A percentile compares a stretch with the other conserved stretches of the same genome.
These are phyloP conservation scores for Avena sativa DNA, from an alignment of 176 grass and related monocot species.

Conservation along the genomic window DNA sequence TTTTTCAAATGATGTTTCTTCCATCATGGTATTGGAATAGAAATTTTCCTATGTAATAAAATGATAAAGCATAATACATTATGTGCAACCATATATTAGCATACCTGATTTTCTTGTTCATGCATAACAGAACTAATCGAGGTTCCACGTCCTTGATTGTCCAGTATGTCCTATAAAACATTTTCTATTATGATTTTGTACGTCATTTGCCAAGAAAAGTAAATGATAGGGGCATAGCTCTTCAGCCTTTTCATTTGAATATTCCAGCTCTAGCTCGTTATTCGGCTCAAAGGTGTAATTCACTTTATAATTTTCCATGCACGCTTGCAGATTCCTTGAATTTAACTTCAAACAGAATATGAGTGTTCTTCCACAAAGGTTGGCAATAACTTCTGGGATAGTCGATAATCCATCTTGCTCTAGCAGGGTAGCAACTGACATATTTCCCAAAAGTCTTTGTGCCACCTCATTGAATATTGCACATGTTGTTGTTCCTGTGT, in stretches of 20 bases:
- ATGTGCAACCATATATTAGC: not conserved
- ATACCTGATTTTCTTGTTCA: not conserved
- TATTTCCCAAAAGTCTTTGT: not conserved
- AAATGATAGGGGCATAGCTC: not conserved
- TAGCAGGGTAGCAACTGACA: not conserved
- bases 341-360: not conserved
- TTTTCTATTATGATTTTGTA: not conserved
- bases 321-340: not conserved
- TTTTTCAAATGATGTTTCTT: not conserved
- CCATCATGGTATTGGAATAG: not conserved
- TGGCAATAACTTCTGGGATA: not conserved
- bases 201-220: not conserved
- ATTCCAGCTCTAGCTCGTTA: not conserved
- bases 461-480: not conserved
- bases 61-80: not conserved
- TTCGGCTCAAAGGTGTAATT: not conserved
- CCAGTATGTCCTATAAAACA: not conserved
- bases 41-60: not conserved
- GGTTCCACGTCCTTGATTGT: not conserved
- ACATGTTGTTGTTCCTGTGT: not conserved
- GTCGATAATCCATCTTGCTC: not conserved
- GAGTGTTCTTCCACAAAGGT: not conserved
- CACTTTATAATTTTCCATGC: not conserved
- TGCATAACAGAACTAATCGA: not conserved
- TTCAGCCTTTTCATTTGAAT: not conserved